A percentile compares a stretch with the other conserved stretches of the same genome.
Evolutionary conservation across 163 green algal species (phyloP).

Genomic region (Dunaliella salina): DNA sequence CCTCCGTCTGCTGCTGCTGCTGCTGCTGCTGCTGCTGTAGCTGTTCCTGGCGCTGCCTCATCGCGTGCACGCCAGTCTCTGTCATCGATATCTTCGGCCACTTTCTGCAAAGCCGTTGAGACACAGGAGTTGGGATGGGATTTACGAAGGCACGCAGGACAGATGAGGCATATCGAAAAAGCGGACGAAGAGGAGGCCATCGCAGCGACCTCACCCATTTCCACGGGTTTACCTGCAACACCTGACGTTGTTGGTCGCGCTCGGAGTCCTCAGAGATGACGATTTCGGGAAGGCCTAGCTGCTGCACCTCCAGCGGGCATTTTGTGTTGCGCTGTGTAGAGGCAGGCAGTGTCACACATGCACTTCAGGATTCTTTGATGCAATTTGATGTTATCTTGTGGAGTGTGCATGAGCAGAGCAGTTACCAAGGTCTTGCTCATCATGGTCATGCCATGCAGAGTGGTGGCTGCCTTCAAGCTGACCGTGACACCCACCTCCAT

Average conservation of each 20-base stretch:
- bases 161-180: too few relatives aligned
- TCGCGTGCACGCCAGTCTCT: slow-evolving; percentile 48
- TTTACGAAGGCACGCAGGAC: too few relatives aligned
- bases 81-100: slow-evolving; percentile 53
- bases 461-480: too few relatives aligned
- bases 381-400: too few relatives aligned
- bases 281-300: slow-evolving; percentile 59
- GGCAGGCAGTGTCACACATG: too few relatives aligned
- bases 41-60: not conserved
- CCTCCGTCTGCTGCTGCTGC: not conserved
- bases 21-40: slow-evolving; percentile 3
- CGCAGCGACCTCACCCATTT: not conserved
- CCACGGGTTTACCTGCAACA: slow-evolving; percentile 38
- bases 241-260: slow-evolving; percentile 52
- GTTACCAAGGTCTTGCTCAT: too few relatives aligned
- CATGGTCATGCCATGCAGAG: too few relatives aligned
- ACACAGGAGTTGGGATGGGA: not conserved
- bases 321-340: slow-evolving; percentile 56
- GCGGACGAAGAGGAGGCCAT: too few relatives aligned
- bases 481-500: slow-evolving; percentile 56
- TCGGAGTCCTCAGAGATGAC: slow-evolving; percentile 52
- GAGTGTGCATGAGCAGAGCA: too few relatives aligned
- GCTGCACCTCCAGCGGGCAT: slow-evolving; percentile 56
- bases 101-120: slow-evolving; percentile 38
- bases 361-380: too few relatives aligned